Evolutionary conservation across 2,329 filamentous ascomycete genomes (phyloP).

Genomic region (Ophiostoma piceae): DNA sequence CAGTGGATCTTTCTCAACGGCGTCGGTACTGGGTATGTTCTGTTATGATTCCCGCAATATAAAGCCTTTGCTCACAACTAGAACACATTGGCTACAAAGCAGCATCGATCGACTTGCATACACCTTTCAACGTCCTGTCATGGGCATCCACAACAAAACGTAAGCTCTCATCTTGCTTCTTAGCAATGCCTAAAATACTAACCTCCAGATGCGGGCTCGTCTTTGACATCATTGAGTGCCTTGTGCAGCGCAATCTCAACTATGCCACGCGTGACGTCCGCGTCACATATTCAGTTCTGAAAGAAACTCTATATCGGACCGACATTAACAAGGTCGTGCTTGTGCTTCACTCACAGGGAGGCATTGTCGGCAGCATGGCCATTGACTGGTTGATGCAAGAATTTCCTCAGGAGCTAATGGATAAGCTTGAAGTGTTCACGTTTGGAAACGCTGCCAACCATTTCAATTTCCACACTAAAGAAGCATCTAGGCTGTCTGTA

Average conservation of each 20-base stretch:
- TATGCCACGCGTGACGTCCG: constrained; percentile 67
- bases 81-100: constrained; percentile 62
- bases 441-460: constrained; percentile 76
- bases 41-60: not conserved
- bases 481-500: constrained; percentile 39
- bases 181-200: not conserved
- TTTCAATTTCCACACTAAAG: constrained; percentile 65
- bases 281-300: constrained; percentile 56
- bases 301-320: constrained; percentile 57
- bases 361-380: constrained; percentile 65
- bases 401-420: constrained; percentile 58
- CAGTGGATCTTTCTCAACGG: constrained; percentile 80
- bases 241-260: constrained; percentile 68
- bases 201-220: constrained; percentile 52
- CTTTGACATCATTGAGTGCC: constrained; percentile 71
- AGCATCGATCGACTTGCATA: constrained; percentile 66
- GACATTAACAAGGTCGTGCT: constrained; percentile 64
- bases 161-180: constrained; percentile 30
- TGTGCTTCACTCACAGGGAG: constrained; percentile 72
- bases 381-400: constrained; percentile 74
- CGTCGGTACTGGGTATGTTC: constrained; percentile 47
- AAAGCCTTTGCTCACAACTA: not conserved
- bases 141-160: constrained; percentile 72
- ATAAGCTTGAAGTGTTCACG: constrained; percentile 69
- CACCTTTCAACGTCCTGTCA: constrained; percentile 65